These are phyloP conservation scores for Nicotiana sylvestris DNA, from an alignment of 257 asterid species.

Conservation along the genomic window DNA sequence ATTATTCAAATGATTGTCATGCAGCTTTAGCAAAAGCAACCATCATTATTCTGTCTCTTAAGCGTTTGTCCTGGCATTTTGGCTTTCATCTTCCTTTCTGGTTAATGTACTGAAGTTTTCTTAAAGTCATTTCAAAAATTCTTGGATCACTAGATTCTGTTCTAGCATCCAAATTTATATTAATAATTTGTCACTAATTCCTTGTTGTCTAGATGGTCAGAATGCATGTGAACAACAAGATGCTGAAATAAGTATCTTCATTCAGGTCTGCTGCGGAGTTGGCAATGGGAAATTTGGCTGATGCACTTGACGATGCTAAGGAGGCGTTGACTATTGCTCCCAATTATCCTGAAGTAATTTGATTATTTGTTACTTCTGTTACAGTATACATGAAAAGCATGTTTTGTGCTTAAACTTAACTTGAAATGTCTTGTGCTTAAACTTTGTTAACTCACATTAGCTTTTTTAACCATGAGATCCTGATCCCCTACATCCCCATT, in stretches of 20 bases:
- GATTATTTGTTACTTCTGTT: not conserved
- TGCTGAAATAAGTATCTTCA: conserved; percentile 15
- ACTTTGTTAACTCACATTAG: not conserved
- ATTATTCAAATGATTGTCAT: not conserved
- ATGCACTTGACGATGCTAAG: conserved; percentile 75
- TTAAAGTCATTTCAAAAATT: not conserved
- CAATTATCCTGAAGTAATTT: conserved; percentile 52
- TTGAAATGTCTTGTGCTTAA: not conserved
- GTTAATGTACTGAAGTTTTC: not conserved
- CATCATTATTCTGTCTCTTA: not conserved
- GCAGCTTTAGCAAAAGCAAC: not conserved
- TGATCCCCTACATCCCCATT: not conserved
- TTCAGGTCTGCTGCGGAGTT: conserved; percentile 65
- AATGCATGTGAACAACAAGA: conserved; percentile 11
- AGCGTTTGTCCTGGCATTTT: not conserved
- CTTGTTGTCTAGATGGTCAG: conserved; percentile 1
- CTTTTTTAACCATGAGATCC: not conserved
- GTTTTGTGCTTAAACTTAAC: not conserved
- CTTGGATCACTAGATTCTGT: not conserved
- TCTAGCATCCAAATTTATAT: not conserved
- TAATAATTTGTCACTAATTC: not conserved
- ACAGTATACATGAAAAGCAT: not conserved
- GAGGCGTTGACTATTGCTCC: conserved; percentile 63
- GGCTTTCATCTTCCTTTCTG: not conserved
- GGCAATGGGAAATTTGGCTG: conserved; percentile 50